Conservation (phyloP, 129 eudicot genomes). For the Logfia minima region DNA sequence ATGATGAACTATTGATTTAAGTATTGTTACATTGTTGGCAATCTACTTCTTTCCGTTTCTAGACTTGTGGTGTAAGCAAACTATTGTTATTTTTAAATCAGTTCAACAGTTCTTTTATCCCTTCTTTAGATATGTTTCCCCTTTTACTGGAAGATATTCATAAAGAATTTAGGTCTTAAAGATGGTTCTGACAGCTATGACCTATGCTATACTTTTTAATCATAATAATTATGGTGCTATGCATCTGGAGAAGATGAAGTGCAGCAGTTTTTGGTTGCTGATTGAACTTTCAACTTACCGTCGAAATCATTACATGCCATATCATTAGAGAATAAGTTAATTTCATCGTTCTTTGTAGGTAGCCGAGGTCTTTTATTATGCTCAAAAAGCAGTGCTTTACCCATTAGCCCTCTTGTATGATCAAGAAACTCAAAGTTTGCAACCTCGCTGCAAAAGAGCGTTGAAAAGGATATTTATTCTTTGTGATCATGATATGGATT, state of each 20-base stretch:
- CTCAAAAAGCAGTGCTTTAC: constrained; percentile 97
- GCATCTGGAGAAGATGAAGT: constrained; percentile 26
- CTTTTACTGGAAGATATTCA: too few species aligned
- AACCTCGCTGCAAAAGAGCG: constrained; percentile 87
- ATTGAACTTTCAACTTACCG: constrained; percentile 28
- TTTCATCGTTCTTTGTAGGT: constrained; percentile 48
- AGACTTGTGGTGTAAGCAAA: constrained; percentile 8
- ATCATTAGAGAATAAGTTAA: constrained; percentile 19
- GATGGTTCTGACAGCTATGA: background rate
- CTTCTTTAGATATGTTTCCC: background rate
- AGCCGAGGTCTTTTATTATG: constrained; percentile 88
- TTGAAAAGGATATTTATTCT: constrained; percentile 81
- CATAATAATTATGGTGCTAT: constrained; percentile 5
- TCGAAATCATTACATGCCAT: constrained; percentile 8
- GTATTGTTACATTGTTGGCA: background rate
- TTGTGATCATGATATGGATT: constrained; percentile 86
- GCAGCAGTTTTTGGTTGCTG: constrained; percentile 23
- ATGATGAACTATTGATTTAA: constrained; percentile 3
- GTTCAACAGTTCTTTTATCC: background rate
- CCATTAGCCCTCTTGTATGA: constrained; percentile 94
- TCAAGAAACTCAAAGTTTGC: constrained; percentile 81
- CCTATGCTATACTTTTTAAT: background rate
- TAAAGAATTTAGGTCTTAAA: too few species aligned
- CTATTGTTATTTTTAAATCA: background rate
- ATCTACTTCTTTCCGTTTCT: background rate